These are phyloP conservation scores for Talaromyces sp. DNA, from an alignment of 2,329 filamentous ascomycete genomes.

Conservation along the genomic window DNA sequence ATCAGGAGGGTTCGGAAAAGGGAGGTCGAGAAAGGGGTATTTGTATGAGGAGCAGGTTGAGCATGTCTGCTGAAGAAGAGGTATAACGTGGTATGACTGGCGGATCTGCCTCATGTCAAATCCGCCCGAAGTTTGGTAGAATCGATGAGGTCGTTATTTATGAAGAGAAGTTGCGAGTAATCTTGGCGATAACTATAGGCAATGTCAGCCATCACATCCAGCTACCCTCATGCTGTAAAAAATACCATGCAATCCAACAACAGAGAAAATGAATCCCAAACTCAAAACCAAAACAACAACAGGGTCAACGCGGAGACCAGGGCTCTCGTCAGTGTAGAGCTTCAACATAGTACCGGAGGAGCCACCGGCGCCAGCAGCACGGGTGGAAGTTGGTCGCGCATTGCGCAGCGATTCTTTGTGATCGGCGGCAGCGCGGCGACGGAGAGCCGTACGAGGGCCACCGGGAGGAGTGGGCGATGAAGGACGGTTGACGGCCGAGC, in stretches of 20 bases:
- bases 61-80: neutral
- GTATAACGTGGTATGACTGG: neutral
- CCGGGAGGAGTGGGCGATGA: slow-evolving; percentile 87
- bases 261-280: slow-evolving; percentile 97
- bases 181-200: slow-evolving; percentile 80
- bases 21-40: slow-evolving; percentile 4
- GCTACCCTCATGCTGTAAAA: neutral
- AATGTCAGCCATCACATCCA: slow-evolving; percentile 22
- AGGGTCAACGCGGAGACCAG: slow-evolving; percentile 94
- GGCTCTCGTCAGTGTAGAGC: slow-evolving; percentile 97
- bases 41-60: neutral
- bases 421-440: slow-evolving; percentile 90
- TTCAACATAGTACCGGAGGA: slow-evolving; percentile 98
- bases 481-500: slow-evolving; percentile 69
- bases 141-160: slow-evolving; percentile 29
- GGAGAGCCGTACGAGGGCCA: slow-evolving; percentile 90
- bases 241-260: slow-evolving; percentile 95
- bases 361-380: slow-evolving; percentile 88
- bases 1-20: slow-evolving; percentile 1
- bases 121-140: neutral
- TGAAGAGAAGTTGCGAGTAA: slow-evolving; percentile 79
- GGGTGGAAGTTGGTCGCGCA: slow-evolving; percentile 85
- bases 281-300: slow-evolving; percentile 95
- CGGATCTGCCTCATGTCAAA: neutral
- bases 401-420: slow-evolving; percentile 97